Evolutionary conservation across 305 asterid genomes (phyloP).

Genomic region (Fraxinus sp.): DNA sequence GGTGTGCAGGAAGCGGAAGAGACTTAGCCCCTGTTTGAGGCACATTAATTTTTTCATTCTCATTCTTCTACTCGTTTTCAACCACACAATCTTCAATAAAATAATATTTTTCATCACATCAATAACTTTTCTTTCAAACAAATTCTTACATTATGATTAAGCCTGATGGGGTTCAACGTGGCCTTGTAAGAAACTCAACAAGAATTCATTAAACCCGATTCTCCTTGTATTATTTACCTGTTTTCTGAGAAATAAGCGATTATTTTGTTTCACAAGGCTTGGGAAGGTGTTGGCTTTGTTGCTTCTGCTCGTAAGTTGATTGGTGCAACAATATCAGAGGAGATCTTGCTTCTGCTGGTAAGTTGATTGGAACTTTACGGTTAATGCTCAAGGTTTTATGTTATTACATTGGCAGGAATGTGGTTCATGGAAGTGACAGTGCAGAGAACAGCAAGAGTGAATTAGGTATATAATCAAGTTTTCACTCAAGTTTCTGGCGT

Average conservation of each 20-base stretch:
- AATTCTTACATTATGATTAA: constrained; percentile 84
- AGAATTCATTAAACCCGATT: background rate
- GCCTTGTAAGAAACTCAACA: constrained; percentile 52
- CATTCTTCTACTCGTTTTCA: no score
- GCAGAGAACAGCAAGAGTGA: constrained; percentile 64
- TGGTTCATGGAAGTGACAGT: constrained; percentile 93
- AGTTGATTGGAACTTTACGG: background rate
- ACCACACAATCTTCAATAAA: no score
- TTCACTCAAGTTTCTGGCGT: background rate
- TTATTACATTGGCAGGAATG: constrained; percentile 55
- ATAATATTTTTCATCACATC: no score
- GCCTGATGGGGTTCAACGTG: constrained; percentile 90
- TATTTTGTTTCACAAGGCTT: constrained; percentile 38
- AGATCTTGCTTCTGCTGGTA: no score
- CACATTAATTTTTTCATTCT: no score
- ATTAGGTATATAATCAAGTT: background rate
- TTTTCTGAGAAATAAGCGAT: constrained; percentile 3
- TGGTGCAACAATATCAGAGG: constrained; percentile 87
- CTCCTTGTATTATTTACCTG: background rate
- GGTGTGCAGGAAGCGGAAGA: constrained; percentile 59
- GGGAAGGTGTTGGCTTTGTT: constrained; percentile 90
- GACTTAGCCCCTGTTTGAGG: no score
- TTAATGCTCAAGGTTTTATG: background rate
- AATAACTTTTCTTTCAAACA: no score
- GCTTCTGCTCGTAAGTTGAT: constrained; percentile 87